Base-by-base conservation (phyloP, 2,329 filamentous ascomycete species). In the Phaeosphaeriaceae sp. region DNA sequence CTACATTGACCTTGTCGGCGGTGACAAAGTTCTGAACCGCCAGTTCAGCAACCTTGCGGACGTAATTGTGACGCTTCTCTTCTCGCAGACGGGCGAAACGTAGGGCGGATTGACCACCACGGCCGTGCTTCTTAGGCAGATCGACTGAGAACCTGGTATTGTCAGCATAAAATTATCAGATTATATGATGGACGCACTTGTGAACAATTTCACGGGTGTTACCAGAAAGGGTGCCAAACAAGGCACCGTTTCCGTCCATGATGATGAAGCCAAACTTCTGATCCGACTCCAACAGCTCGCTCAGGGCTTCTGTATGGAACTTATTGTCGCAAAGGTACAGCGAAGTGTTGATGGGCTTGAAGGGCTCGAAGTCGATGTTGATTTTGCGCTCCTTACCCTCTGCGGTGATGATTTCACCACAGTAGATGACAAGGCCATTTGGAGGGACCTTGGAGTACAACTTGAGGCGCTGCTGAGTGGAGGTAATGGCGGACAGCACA, bases 281-380 rank as follows among this genome's bases (percentile, higher is more conserved):
- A 75, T 99, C 94, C 15, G 93, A 97, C 79, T 99, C 94, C 61
- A 99, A 87, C 69, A 99, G 85, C 80, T 99, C 94, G 61, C 92
- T 94, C 61, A 99, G 81, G 15, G 94, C 93, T 78, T 99, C 94
- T 49, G 94, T 99, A 75, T 99, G 94, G 78, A 99, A 99, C 74
- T 99, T 99, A 83, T 99, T 99, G 86, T 99, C 94, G 80, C 94
- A 99, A 54, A 99, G 90, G 76, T 99, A 99, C 38, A 99, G 85
- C 36, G 95, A 99, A 29, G 94, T 99, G 79, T 99, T 99, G 86
- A 99, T 99, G 54, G 94, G 94, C 83, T 99, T 99, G 84, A 99
- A 99, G 26, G 94, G 94, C 79, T 99, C 94, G 75, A 99, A 99
- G 74, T 99, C 95, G 75, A 99, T 99, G 79, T 99, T 99, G 81